Base-by-base conservation (phyloP, 495 filamentous ascomycete genomes). In the Penicillium coprophilum region DNA sequence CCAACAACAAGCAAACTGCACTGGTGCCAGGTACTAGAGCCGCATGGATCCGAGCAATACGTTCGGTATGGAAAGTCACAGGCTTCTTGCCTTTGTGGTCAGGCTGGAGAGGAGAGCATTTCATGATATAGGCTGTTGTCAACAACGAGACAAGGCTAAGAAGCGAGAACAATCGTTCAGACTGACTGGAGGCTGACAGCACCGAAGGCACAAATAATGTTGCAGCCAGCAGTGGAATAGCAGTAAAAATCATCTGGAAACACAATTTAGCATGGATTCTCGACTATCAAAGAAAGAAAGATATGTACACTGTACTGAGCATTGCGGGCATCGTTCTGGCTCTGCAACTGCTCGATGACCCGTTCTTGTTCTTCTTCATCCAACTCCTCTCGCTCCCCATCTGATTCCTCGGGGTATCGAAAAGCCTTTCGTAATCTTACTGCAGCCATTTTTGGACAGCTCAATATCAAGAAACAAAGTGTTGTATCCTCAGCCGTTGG, bases 321-420 rank as follows among this genome's bases (percentile, higher is more conserved):
- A 67, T 89, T 88, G 50, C 79, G 80, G 21, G 61, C 55, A 34
- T 77, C 71, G 74, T 91, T 85, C 61, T 87, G 74, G 17, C 38
- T 46, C 32, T 78, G 66, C 19, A 92, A 78, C 56, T 70, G 61
- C 11, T 65, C 54, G 59, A 94, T 92, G 0, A 91, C 71, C 46
- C 72, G 68, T 62, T 92, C 89, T 75, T 94, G 90, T 66, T 91
- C 86, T 80, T 88, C 79, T 65, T 88, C 87, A 58, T 88, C 86
- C 31, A 86, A 61, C 53, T 85, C 77, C 55, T 81, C 75, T 19
- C 78, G 77, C 2, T 65, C 73, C 41, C 75, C 70, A 51, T 76
- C 75, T 10, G 74, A 73, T 62, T 85, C 82, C 39, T 75, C 68
- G 6, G 82, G 80, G 74, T 88, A 88, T 12, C 75, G 79, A 68